Conservation (phyloP, 1,284 basidiomycete species). For the Quambalaria eucalypti region DNA sequence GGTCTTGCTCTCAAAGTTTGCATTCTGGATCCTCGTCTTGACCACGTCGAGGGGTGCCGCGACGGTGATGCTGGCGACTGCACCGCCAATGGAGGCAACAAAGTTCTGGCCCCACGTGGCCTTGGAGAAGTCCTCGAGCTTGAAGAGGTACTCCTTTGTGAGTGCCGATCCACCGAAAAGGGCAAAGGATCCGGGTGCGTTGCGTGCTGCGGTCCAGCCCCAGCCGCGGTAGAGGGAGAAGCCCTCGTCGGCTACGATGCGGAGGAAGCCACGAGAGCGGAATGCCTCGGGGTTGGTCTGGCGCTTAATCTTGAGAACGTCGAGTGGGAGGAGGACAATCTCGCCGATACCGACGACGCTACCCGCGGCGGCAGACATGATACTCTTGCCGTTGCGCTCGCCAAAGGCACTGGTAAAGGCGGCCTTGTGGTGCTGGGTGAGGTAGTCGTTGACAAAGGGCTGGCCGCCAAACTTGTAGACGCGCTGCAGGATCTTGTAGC, state of each 20-base stretch:
- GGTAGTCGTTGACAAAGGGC: constrained; percentile 90
- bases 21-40: constrained; percentile 83
- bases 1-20: constrained; percentile 85
- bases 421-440: constrained; percentile 66
- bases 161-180: constrained; percentile 83
- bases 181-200: constrained; percentile 90
- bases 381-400: constrained; percentile 88
- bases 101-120: constrained; percentile 84
- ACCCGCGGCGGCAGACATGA: constrained; percentile 90
- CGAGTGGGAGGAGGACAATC: constrained; percentile 86
- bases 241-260: constrained; percentile 86
- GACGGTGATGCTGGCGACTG: constrained; percentile 87
- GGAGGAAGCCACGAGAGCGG: constrained; percentile 62
- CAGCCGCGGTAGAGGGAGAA: constrained; percentile 83
- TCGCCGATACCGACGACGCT: constrained; percentile 63
- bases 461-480: constrained; percentile 85
- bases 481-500: constrained; percentile 62
- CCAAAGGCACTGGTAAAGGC: constrained; percentile 76
- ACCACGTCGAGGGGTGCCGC: constrained; percentile 91
- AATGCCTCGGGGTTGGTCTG: constrained; percentile 45
- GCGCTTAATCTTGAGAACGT: constrained; percentile 95
- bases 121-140: constrained; percentile 75
- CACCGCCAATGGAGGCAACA: constrained; percentile 77
- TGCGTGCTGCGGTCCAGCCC: constrained; percentile 97
- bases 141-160: constrained; percentile 87